Base-by-base conservation (phyloP, 2,329 filamentous ascomycete genomes). In the Phyllachora maydis region DNA sequence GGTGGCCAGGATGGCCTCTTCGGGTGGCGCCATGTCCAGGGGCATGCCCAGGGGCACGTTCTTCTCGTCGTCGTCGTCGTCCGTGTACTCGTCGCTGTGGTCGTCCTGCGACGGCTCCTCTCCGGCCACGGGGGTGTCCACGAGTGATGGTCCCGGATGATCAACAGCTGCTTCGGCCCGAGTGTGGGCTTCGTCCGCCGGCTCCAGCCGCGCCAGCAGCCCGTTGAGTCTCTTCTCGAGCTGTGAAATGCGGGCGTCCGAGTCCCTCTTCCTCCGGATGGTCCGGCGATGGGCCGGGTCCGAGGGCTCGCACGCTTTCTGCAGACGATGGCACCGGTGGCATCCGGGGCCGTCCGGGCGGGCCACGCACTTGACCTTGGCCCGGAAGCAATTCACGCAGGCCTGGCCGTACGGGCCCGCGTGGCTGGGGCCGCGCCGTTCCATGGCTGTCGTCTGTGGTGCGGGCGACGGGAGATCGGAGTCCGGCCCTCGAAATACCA, bases 151-250 rank as follows among this genome's bases (percentile, higher is more conserved):
- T 7, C 7, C 16, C 16, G 16, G n/a, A 18, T 7, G 14, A 19
- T 25, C 19, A 14, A 27, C 19, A 11, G 22, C 25, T 6, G 26
- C 6, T 10, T 22, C 21, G 8, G 23, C 22, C 8, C 30, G 22
- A 24, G 14, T 12, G 2, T 14, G 18, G 14, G 30, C 23, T 22
- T 30, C 22, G 12, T 24, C 20, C 26, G 35, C 26, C 10, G 40
- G 35, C 22, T 43, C 34, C 28, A 47, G 32, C 6, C 35, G 25
- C n/a, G 43, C 39, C 13, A 47, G 26, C n/a, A 49, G 24, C 6
- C 26, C 36, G 14, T 43, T 38, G 23, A 49, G 35, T 23, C 37
- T 43, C 23, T 35, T 35, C 30, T 51, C 46, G 9, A 50, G 36
- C 11, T 40, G 32, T 19, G 43, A 36, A 18, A 50, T 47, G 16